These are phyloP conservation scores for Collybia nuda DNA, from an alignment of 768 basidiomycete species.

Conservation along the genomic window DNA sequence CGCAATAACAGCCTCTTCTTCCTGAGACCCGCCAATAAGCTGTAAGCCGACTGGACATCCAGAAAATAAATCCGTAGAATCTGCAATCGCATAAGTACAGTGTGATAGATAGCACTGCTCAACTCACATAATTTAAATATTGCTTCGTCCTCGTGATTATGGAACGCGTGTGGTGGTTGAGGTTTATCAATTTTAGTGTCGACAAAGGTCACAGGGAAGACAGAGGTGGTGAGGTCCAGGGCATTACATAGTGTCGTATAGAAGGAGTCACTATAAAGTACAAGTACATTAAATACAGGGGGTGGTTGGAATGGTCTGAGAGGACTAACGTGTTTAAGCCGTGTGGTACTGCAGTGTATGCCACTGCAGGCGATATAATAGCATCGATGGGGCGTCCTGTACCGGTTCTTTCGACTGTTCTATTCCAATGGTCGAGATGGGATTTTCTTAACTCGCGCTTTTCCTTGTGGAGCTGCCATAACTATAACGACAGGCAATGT, in stretches of 20 bases:
- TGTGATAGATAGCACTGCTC: not conserved
- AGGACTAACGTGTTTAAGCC: slow-evolving; percentile 49
- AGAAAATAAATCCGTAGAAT: slow-evolving; percentile 52
- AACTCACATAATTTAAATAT: slow-evolving; percentile 56
- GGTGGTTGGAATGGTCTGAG: not conserved
- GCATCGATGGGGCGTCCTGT: slow-evolving; percentile 75
- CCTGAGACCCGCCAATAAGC: slow-evolving; percentile 62
- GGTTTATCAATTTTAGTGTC: slow-evolving; percentile 52
- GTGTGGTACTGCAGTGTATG: slow-evolving; percentile 63
- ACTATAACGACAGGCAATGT: slow-evolving; percentile 34
- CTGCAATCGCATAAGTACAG: slow-evolving; percentile 26
- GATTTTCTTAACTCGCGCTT: slow-evolving; percentile 52
- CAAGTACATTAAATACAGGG: not conserved
- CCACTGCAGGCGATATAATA: slow-evolving; percentile 63
- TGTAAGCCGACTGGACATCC: slow-evolving; percentile 66
- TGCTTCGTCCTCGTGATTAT: slow-evolving; percentile 50
- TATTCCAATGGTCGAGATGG: slow-evolving; percentile 65
- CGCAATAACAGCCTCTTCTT: slow-evolving; percentile 70
- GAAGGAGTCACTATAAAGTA: slow-evolving; percentile 41
- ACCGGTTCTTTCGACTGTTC: slow-evolving; percentile 46
- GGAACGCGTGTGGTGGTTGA: slow-evolving; percentile 46
- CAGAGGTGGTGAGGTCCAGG: slow-evolving; percentile 57
- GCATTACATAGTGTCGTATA: slow-evolving; percentile 70
- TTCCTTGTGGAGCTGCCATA: slow-evolving; percentile 63
- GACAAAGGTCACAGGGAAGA: slow-evolving; percentile 67